Evolutionary conservation across 2,329 filamentous ascomycete species (phyloP).

Genomic region (Aureobasidium namibiae): DNA sequence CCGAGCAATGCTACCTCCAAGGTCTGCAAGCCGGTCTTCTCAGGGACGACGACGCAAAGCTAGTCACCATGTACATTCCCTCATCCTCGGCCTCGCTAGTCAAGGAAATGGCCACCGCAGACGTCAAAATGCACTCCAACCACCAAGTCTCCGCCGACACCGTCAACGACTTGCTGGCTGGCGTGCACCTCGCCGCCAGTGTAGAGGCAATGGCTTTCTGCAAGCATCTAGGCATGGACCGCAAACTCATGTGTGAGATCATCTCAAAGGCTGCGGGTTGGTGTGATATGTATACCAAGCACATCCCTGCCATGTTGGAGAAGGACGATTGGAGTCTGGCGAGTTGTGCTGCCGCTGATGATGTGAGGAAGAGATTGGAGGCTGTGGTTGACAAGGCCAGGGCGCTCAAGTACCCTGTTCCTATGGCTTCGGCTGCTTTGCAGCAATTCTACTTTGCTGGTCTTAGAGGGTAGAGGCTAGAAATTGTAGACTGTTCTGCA

Average conservation of each 20-base stretch:
- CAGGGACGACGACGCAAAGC: constrained; percentile 46
- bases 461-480: constrained; percentile 13
- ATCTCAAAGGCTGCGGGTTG: constrained; percentile 41
- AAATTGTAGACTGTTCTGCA: too few relatives aligned
- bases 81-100: constrained; percentile 25
- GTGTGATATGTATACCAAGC: constrained; percentile 36
- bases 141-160: constrained; percentile 29
- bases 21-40: constrained; percentile 51
- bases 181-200: constrained; percentile 42
- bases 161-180: constrained; percentile 33
- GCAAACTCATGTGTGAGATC: constrained; percentile 38
- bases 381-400: constrained; percentile 34
- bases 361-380: constrained; percentile 30
- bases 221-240: constrained; percentile 36
- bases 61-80: constrained; percentile 46
- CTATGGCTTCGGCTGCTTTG: constrained; percentile 28
- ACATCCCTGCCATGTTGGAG: constrained; percentile 27
- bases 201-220: constrained; percentile 43
- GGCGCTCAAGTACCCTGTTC: constrained; percentile 25
- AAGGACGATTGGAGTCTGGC: constrained; percentile 27
- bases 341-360: constrained; percentile 30
- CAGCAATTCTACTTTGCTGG: constrained; percentile 28
- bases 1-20: constrained; percentile 58
- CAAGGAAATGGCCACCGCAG: constrained; percentile 25
- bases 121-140: constrained; percentile 29